Conservation (phyloP, 2,329 filamentous ascomycete genomes). For the Penicillium hordei region DNA sequence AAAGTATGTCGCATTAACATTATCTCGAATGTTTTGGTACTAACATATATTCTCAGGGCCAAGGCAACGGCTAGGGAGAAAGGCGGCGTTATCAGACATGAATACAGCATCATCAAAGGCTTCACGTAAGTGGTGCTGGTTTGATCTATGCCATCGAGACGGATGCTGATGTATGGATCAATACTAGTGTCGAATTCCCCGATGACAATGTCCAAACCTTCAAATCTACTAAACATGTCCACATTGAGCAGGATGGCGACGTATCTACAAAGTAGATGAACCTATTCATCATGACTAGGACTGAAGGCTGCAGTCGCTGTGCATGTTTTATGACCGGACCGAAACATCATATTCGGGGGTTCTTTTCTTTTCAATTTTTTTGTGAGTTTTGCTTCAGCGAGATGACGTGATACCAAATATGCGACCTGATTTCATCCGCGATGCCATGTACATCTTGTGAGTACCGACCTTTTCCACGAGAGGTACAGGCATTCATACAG, state of each 20-base stretch:
- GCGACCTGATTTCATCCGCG: slow-evolving; percentile 12
- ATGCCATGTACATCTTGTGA: slow-evolving; percentile 15
- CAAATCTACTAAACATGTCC: slow-evolving; percentile 67
- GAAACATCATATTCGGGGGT: not conserved
- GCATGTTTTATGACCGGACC: not conserved
- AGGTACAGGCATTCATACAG: slow-evolving; percentile 3
- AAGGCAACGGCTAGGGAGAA: slow-evolving; percentile 73
- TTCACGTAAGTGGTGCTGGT: slow-evolving; percentile 69
- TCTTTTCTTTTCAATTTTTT: not conserved
- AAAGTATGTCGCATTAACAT: slow-evolving; percentile 52
- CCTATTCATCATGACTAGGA: not conserved
- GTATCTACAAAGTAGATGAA: slow-evolving; percentile 67
- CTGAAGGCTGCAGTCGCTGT: not conserved
- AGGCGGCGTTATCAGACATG: slow-evolving; percentile 80
- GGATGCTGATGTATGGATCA: slow-evolving; percentile 5
- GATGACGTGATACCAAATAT: slow-evolving; percentile 22
- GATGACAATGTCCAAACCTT: slow-evolving; percentile 67
- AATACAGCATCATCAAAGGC: slow-evolving; percentile 85
- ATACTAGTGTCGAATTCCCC: slow-evolving; percentile 68
- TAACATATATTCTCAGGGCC: slow-evolving; percentile 53
- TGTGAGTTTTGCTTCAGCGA: slow-evolving; percentile 14
- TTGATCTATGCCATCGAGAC: not conserved
- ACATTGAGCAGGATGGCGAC: slow-evolving; percentile 73
- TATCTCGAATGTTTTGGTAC: not conserved
- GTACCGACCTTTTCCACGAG: slow-evolving; percentile 1